Conservation (phyloP, 306 rosid species). For the Oemleria cerasiformis region DNA sequence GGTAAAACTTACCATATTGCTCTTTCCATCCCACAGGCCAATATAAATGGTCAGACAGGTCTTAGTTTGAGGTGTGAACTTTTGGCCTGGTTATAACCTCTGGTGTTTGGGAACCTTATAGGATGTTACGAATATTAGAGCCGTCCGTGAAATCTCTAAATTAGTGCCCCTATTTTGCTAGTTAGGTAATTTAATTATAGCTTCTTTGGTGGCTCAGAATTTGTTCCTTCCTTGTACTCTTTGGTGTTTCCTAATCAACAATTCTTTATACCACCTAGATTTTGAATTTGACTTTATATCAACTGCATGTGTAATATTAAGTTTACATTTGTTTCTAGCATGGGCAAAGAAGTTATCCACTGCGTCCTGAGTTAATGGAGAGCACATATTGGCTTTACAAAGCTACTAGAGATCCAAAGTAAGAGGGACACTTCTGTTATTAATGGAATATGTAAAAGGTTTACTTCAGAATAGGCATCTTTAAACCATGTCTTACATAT, state of each 20-base stretch:
- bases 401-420: conserved; percentile 97
- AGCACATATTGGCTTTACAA: conserved; percentile 99
- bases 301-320: conserved; percentile 12
- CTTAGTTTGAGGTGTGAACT: conserved; percentile 21
- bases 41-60: conserved; percentile 11
- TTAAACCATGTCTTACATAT: conserved; percentile 17
- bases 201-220: not conserved
- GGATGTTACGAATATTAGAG: not conserved
- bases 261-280: not conserved
- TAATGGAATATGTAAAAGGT: not conserved
- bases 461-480: not conserved
- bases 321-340: conserved; percentile 44
- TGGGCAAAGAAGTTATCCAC: conserved; percentile 91
- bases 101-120: not conserved
- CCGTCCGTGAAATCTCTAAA: not conserved
- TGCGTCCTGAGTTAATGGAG: conserved; percentile 94
- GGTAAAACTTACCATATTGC: conserved; percentile 11
- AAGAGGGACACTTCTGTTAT: conserved; percentile 6
- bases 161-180: not conserved
- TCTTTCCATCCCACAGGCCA: conserved; percentile 7
- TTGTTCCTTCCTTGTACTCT: not conserved
- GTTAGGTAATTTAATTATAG: not conserved
- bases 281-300: conserved; percentile 5
- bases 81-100: not conserved
- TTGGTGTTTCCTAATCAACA: not conserved